These are phyloP conservation scores for Crataegus laevigata DNA, from an alignment of 306 rosid species.

Conservation along the genomic window DNA sequence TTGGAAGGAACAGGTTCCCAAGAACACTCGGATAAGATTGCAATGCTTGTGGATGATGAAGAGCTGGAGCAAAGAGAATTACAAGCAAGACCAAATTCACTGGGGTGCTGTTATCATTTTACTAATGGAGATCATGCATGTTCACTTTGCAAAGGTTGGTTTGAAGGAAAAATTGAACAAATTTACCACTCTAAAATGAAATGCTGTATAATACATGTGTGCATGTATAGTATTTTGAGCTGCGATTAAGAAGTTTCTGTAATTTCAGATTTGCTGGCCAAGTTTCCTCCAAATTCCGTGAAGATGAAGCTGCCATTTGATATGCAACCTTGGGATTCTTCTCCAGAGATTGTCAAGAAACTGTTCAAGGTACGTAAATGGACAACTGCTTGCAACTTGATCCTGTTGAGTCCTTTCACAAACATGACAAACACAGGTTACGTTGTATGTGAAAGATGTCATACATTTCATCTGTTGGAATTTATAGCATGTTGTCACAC, in stretches of 20 bases:
- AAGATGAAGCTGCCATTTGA: conserved; percentile 86
- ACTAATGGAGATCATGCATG: conserved; percentile 46
- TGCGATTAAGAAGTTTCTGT: conserved; percentile 8
- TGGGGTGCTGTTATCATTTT: conserved; percentile 52
- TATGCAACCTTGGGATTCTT: conserved; percentile 86
- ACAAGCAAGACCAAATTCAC: conserved; percentile 42
- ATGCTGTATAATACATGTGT: not conserved
- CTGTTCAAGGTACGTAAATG: conserved; percentile 71
- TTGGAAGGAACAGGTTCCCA: conserved; percentile 37
- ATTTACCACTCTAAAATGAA: not conserved
- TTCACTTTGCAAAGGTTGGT: conserved; percentile 78
- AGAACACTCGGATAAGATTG: conserved; percentile 38
- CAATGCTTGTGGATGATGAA: conserved; percentile 76
- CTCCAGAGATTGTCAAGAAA: conserved; percentile 73
- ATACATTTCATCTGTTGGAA: not conserved
- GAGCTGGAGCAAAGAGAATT: conserved; percentile 75
- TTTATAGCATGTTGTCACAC: not conserved
- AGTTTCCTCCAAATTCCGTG: conserved; percentile 79
- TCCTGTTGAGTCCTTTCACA: not conserved
- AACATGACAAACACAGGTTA: not conserved
- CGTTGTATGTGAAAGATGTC: not conserved
- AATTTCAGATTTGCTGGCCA: conserved; percentile 58
- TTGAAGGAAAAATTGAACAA: conserved; percentile 7
- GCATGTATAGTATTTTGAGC: not conserved
- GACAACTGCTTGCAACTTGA: not conserved